These are phyloP conservation scores for Eudorina sp. DNA, from an alignment of 139 green algal genomes.

Conservation along the genomic window DNA sequence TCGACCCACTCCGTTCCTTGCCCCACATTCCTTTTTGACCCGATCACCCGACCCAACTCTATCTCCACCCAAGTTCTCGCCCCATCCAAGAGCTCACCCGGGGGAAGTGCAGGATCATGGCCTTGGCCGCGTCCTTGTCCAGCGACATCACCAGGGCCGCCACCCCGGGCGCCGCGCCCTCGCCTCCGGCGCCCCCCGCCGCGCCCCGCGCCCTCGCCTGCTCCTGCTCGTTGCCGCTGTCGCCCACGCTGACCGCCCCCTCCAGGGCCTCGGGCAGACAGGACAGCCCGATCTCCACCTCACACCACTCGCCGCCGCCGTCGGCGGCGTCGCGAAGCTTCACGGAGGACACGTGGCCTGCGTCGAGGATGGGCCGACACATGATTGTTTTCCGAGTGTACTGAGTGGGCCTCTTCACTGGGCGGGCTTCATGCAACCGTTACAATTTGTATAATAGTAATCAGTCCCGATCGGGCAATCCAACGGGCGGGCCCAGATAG, in stretches of 20 bases:
- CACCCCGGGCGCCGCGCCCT: background rate
- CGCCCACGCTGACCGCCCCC: background rate
- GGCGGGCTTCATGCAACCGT: too few relatives aligned
- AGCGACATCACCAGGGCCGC: slow-evolving; percentile 23
- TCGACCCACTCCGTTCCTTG: too few relatives aligned
- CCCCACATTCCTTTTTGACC: too few relatives aligned
- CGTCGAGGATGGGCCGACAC: background rate
- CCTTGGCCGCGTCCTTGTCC: background rate
- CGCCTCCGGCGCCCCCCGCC: background rate
- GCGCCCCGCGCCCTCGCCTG: too few relatives aligned
- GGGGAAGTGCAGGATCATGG: slow-evolving; percentile 29
- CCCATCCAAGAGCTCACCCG: slow-evolving; percentile 6
- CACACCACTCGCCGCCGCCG: background rate
- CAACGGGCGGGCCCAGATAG: too few relatives aligned
- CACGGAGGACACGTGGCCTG: slow-evolving; percentile 4
- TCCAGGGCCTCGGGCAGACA: slow-evolving; percentile 3
- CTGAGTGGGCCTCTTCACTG: too few relatives aligned
- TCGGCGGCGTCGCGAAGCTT: background rate
- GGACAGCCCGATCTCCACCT: background rate
- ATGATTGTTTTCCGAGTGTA: too few relatives aligned
- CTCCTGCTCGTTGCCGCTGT: background rate
- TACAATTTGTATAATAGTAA: too few relatives aligned
- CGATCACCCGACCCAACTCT: too few relatives aligned
- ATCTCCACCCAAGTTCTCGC: too few relatives aligned
- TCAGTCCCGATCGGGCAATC: too few relatives aligned